Percentiles rank a stretch among this genome's conserved stretches.
Conservation (phyloP, 1,284 basidiomycete genomes). For the Paramarasmius palmivorus region DNA sequence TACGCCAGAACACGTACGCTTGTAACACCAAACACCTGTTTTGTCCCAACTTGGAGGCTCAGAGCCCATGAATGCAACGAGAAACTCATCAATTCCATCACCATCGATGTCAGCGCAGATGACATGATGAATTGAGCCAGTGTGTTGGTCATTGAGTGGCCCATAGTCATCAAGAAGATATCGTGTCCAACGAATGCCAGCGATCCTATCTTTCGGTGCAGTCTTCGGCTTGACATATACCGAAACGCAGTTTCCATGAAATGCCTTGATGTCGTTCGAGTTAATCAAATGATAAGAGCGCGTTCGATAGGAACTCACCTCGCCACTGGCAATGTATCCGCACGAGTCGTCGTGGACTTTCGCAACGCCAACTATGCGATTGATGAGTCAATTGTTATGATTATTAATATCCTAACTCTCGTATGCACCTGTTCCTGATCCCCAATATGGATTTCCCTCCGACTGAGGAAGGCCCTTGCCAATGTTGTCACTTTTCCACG, state of each 20-base stretch:
- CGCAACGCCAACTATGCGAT: slow-evolving; percentile 23
- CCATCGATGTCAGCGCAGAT: slow-evolving; percentile 8
- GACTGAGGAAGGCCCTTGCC: slow-evolving; percentile 22
- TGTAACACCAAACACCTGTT: slow-evolving; percentile 4
- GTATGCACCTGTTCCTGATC: slow-evolving; percentile 27
- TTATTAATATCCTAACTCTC: no score
- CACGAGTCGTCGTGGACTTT: slow-evolving; percentile 24
- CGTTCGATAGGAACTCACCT: slow-evolving; percentile 16
- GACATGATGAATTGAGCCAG: slow-evolving; percentile 29
- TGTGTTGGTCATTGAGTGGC: slow-evolving; percentile 21
- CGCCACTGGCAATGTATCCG: slow-evolving; percentile 29
- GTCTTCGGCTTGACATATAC: slow-evolving; percentile 24
- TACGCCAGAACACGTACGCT: slow-evolving; percentile 2
- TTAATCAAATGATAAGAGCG: background rate
- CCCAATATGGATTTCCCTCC: slow-evolving; percentile 23
- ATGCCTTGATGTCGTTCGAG: slow-evolving; percentile 18
- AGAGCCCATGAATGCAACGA: slow-evolving; percentile 29
- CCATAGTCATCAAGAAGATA: slow-evolving; percentile 27
- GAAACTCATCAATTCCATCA: slow-evolving; percentile 20
- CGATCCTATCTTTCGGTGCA: slow-evolving; percentile 16
- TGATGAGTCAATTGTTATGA: no score
- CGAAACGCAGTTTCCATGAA: slow-evolving; percentile 30
- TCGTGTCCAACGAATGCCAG: slow-evolving; percentile 26
- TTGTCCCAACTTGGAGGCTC: slow-evolving; percentile 5
- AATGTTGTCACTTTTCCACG: slow-evolving; percentile 19